Evolutionary conservation across 495 filamentous ascomycete genomes (phyloP).

Genomic region (Penicillium coprophilum): DNA sequence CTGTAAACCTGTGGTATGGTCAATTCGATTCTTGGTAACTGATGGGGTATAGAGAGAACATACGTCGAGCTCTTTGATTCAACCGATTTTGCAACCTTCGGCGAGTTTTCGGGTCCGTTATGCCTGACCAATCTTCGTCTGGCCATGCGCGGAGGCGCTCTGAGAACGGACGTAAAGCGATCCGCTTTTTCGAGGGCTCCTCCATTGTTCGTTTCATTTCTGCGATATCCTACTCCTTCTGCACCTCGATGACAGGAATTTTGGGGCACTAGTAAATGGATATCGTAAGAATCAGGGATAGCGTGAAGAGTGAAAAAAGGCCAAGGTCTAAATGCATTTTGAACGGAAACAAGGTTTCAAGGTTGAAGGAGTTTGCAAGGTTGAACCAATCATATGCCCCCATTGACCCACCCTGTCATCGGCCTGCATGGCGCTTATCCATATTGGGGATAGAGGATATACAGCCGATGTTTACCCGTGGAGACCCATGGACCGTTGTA

Average conservation of each 20-base stretch:
- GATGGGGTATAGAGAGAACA: background rate
- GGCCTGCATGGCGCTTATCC: background rate
- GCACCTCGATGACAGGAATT: background rate
- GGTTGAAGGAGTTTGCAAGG: too few species aligned
- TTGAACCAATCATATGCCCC: too few species aligned
- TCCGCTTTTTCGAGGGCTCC: background rate
- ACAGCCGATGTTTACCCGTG: background rate
- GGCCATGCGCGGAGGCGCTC: background rate
- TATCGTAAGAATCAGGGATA: too few species aligned
- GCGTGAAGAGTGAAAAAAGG: too few species aligned
- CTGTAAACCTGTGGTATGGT: background rate
- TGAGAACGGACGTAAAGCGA: background rate
- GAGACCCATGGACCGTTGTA: too few species aligned
- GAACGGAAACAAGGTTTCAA: too few species aligned
- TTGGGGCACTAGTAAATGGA: too few species aligned
- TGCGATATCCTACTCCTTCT: background rate
- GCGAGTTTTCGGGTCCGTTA: constrained; percentile 18
- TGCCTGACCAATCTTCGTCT: constrained; percentile 22
- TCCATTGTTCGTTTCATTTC: background rate
- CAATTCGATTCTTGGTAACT: background rate
- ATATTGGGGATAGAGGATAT: background rate
- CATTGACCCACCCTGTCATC: background rate
- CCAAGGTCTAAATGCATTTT: too few species aligned
- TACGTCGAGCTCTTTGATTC: constrained; percentile 25
- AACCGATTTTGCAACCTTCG: constrained; percentile 26